phyloP scores from a whole-genome alignment of 306 rosid species.

The Quercus glauca region DNA sequence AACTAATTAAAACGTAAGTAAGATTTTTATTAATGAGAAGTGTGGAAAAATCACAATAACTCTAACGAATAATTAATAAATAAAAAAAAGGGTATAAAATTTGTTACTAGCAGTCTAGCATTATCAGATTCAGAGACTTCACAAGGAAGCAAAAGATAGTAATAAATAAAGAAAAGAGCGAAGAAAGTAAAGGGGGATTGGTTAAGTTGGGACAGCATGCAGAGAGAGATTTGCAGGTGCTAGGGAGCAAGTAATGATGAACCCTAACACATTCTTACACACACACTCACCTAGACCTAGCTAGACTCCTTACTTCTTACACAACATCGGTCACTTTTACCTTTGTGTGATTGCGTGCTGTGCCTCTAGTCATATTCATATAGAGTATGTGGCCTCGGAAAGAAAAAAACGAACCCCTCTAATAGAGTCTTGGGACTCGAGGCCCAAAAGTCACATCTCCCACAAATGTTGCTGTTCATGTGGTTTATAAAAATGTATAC shows the following conservation, averaged over 20 bases:
- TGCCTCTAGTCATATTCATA: not conserved
- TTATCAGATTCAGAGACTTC: not conserved
- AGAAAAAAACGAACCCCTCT: not conserved
- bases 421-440: not conserved
- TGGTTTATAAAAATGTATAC: not conserved
- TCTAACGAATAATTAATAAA: no score
- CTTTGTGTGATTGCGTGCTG: conserved; percentile 48
- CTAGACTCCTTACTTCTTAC: conserved; percentile 9
- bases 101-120: no score
- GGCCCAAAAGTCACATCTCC: conserved; percentile 7
- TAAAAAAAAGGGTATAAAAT: not conserved
- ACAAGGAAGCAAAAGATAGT: conserved; percentile 22
- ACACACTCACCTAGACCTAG: no score
- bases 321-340: conserved; percentile 2
- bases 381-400: not conserved
- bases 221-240: conserved; percentile 13
- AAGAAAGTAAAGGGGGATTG: not conserved
- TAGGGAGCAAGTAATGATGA: conserved; percentile 41
- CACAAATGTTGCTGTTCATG: not conserved
- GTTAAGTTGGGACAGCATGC: conserved; percentile 17
- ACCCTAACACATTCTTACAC: not conserved
- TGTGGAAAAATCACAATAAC: no score
- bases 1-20: rapidly evolving
- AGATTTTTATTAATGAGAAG: no score
- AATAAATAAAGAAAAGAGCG: not conserved